A percentile compares a stretch with the other conserved stretches of the same genome.
phyloP scores from a whole-genome alignment of 805 yeast species.

The Hanseniaspora pseudoguilliermondii region DNA sequence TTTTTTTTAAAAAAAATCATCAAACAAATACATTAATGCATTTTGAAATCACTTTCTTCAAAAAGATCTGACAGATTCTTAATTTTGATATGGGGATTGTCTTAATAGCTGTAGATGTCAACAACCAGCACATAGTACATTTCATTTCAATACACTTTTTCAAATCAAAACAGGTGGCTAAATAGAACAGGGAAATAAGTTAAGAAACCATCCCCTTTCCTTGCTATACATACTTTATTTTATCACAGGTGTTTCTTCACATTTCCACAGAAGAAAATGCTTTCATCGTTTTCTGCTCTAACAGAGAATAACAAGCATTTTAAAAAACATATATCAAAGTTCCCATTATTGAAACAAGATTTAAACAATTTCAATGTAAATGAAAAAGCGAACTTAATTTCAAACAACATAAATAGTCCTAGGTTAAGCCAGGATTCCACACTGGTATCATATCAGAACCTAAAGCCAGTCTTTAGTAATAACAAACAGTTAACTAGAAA shows the following conservation, averaged over 20 bases:
- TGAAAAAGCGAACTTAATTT: not conserved
- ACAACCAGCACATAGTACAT: too few relatives aligned
- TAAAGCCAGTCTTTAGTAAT: not conserved
- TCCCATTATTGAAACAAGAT: not conserved
- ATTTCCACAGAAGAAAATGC: not conserved
- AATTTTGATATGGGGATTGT: not conserved
- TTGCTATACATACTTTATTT: not conserved
- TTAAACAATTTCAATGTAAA: not conserved
- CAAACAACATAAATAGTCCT: not conserved
- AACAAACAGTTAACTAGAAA: not conserved
- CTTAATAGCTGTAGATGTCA: not conserved
- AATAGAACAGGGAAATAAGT: not conserved
- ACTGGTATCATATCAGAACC: not conserved
- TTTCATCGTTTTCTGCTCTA: not conserved
- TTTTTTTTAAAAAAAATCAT: too few relatives aligned
- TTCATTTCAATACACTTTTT: not conserved
- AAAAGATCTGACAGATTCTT: not conserved
- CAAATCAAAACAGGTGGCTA: not conserved
- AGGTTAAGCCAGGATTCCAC: slow-evolving; percentile 4
- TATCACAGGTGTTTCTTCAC: not conserved
- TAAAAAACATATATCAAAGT: not conserved
- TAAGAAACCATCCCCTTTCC: not conserved
- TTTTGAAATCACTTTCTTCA: too few relatives aligned
- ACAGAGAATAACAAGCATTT: not conserved
- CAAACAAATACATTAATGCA: too few relatives aligned